Conservation (phyloP, 176 grass and related monocot genomes). For the Oryza longistaminata region DNA sequence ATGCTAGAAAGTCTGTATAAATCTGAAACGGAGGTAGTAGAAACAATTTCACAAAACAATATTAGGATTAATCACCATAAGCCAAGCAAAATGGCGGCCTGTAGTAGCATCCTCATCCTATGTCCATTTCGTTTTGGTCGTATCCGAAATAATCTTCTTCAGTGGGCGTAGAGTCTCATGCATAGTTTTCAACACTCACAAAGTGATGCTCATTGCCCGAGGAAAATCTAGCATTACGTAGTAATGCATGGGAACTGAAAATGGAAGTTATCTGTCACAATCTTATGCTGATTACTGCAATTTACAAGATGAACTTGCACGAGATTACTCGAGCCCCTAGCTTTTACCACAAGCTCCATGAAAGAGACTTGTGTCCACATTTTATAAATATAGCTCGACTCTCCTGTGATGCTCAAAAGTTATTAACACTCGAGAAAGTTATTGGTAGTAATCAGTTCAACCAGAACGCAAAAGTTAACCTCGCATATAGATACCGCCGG, state of each 20-base stretch:
- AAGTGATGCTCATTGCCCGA: not conserved
- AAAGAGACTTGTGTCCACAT: not conserved
- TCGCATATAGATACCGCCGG: no score
- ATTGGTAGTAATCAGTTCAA: constrained; percentile 11
- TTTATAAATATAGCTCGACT: not conserved
- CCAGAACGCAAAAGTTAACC: no score
- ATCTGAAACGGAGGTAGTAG: no score
- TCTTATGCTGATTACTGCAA: not conserved
- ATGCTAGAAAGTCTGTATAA: no score
- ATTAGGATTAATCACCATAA: not conserved
- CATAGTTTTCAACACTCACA: no score
- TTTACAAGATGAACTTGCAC: not conserved
- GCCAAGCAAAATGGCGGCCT: not conserved
- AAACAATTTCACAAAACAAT: no score
- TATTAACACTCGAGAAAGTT: not conserved
- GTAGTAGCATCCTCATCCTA: not conserved
- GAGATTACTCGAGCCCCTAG: not conserved
- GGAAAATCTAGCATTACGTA: not conserved
- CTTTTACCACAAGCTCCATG: not conserved
- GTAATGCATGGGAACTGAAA: not conserved
- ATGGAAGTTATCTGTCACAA: not conserved
- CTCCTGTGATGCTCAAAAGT: no score
- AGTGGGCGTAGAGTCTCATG: no score
- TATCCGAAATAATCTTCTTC: no score
- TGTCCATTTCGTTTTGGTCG: not conserved